phyloP scores from a whole-genome alignment of 2,329 filamentous ascomycete genomes.

The Colletotrichum liriopes region DNA sequence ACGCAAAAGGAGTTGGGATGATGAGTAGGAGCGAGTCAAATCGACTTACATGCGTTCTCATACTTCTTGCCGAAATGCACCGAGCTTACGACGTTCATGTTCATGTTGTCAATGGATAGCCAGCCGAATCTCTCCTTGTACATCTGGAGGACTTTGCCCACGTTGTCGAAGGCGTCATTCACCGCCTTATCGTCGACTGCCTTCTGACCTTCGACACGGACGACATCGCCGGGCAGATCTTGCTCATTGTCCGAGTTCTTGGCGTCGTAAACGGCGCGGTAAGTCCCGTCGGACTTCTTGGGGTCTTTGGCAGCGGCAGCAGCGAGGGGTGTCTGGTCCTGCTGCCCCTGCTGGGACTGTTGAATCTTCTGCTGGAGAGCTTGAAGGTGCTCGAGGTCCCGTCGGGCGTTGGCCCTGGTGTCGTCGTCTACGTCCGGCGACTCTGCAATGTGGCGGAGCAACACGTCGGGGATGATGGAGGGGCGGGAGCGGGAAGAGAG shows the following conservation, averaged over 20 bases:
- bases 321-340: constrained; percentile 40
- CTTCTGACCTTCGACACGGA: constrained; percentile 61
- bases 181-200: constrained; percentile 58
- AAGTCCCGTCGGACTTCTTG: constrained; percentile 49
- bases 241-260: constrained; percentile 54
- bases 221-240: constrained; percentile 59
- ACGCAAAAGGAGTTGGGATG: not conserved
- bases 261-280: constrained; percentile 63
- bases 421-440: constrained; percentile 54
- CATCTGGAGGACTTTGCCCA: constrained; percentile 65
- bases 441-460: constrained; percentile 27
- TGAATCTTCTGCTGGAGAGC: constrained; percentile 49
- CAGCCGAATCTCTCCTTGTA: constrained; percentile 66
- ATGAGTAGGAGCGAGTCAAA: fast-evolving
- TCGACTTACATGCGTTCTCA: constrained; percentile 65
- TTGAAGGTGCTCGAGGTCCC: constrained; percentile 57
- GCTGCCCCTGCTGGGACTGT: constrained; percentile 50
- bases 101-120: constrained; percentile 67
- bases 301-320: constrained; percentile 44
- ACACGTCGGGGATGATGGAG: constrained; percentile 20
- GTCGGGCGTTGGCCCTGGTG: constrained; percentile 55
- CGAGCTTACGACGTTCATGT: constrained; percentile 65
- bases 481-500: constrained; percentile 27
- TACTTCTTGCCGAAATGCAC: constrained; percentile 67
- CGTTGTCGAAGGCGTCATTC: constrained; percentile 67